Evolutionary conservation across 2,329 filamentous ascomycete species (phyloP), one percentile per base, ranked within the genome.

Genomic region (Pyrenophora graminea): DNA sequence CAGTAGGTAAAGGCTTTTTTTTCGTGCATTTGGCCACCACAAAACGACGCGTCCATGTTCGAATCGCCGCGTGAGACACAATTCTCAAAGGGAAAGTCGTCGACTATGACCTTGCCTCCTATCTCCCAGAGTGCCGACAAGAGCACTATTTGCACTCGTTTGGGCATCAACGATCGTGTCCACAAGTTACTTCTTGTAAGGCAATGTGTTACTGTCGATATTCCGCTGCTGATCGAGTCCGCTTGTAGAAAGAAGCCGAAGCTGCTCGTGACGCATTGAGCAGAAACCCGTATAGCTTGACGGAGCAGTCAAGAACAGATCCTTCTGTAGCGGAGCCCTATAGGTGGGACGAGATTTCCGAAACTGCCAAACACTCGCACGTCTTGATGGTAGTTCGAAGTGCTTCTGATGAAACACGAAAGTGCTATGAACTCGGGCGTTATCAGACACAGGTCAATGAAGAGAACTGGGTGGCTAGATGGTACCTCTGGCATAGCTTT

Each of bases 401-500:
- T 12, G 75, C 77, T n/a, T 68, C 71, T 6, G 60, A 61, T 1
- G 64, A 73, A 13, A 79, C 77, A 6, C 67, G 61, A 39, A 60
- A 64, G 1, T 73, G 74, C 39, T 80, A 79, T 55, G 70, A 76
- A 15, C 63, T 71, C 39, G 78, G 77, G 12, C 67, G 68, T 21
- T 76, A 76, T 46, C 64, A 60, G 15, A 74, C 74, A 42, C 70
- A 69, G 8, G 68, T 73, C 8, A 73, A 73, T 37, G 74, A 78
- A 55, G 69, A 72, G 39, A 80, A 80, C 48, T 80, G 78, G 78
- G 75, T 80, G 32, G 78, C 78, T 25, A 69, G 75, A n/a, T 80
- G 78, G 78, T 76, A 77, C 56, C 69, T 80, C 5, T 80, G 78
- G 78, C 78, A 80, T 58, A 76, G 77, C 51, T 80, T 80, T 55